Conservation (phyloP, 108 stramenopile genomes). For the Discostella pseudostelligera region DNA sequence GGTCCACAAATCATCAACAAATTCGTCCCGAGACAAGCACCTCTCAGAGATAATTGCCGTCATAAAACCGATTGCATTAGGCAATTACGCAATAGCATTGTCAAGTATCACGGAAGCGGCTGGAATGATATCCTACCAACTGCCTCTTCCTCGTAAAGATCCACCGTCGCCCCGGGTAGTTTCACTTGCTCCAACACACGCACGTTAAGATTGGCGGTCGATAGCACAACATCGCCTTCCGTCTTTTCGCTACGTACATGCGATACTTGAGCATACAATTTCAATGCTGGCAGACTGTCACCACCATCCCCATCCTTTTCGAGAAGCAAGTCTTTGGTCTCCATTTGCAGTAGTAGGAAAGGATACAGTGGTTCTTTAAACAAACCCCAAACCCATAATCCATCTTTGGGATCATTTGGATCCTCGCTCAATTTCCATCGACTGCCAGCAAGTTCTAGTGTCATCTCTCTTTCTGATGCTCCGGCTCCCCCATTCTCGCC, state of each 20-base stretch:
- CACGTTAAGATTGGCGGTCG: slow-evolving; percentile 39
- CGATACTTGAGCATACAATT: slow-evolving; percentile 72
- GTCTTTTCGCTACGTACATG: slow-evolving; percentile 62
- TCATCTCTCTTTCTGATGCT: slow-evolving; percentile 6
- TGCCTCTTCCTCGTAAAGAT: slow-evolving; percentile 65
- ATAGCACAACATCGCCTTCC: slow-evolving; percentile 51
- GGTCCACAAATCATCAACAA: too few species aligned
- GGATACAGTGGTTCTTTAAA: slow-evolving; percentile 91
- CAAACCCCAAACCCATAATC: slow-evolving; percentile 90
- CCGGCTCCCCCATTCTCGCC: slow-evolving; percentile 12
- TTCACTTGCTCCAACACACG: slow-evolving; percentile 51
- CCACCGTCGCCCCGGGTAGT: slow-evolving; percentile 72
- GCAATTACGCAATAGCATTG: too few species aligned
- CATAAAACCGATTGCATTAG: too few species aligned
- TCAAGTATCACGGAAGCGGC: slow-evolving; percentile 23
- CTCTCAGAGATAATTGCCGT: too few species aligned
- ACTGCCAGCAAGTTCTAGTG: slow-evolving; percentile 52
- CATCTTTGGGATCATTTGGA: slow-evolving; percentile 83
- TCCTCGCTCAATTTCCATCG: slow-evolving; percentile 85
- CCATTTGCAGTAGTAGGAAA: slow-evolving; percentile 76
- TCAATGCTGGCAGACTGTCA: slow-evolving; percentile 66
- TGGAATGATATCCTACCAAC: slow-evolving; percentile 67
- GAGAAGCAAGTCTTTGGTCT: slow-evolving; percentile 66
- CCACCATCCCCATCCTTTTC: slow-evolving; percentile 6
- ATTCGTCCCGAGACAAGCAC: too few species aligned